These are phyloP conservation scores for Sporisorium sorghi DNA, from an alignment of 1,284 basidiomycete genomes.

Conservation along the genomic window DNA sequence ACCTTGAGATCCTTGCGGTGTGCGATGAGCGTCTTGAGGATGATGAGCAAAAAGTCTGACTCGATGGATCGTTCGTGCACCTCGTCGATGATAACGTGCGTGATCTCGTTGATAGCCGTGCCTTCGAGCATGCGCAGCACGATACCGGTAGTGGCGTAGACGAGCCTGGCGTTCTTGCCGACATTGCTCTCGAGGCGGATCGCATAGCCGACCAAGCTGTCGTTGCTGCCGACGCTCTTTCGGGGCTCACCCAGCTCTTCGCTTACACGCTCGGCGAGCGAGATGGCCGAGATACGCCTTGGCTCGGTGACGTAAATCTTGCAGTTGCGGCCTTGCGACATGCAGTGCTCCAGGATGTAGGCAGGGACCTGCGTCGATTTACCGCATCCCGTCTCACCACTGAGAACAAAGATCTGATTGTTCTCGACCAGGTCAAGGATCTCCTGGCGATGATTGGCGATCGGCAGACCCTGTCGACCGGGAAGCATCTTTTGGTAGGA, in stretches of 20 bases:
- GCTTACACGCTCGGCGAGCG: constrained; percentile 94
- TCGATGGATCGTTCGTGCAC: constrained; percentile 96
- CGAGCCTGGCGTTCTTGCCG: constrained; percentile 56
- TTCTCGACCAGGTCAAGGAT: constrained; percentile 81
- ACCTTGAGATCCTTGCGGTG: constrained; percentile 87
- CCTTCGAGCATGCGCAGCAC: constrained; percentile 96
- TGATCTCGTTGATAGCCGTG: constrained; percentile 90
- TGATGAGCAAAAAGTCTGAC: constrained; percentile 95
- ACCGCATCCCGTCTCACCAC: constrained; percentile 97
- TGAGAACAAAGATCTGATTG: constrained; percentile 90
- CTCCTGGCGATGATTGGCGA: constrained; percentile 82
- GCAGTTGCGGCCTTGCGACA: constrained; percentile 83
- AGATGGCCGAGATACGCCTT: constrained; percentile 94
- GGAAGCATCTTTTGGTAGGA: constrained; percentile 86
- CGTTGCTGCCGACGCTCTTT: constrained; percentile 81
- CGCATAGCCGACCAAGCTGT: constrained; percentile 91
- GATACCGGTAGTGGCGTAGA: constrained; percentile 88
- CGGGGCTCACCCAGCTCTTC: constrained; percentile 88
- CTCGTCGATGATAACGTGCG: constrained; percentile 89
- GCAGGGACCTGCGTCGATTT: constrained; percentile 97
- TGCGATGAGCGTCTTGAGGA: constrained; percentile 86
- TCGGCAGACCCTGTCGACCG: constrained; percentile 84
- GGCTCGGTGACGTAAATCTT: constrained; percentile 97
- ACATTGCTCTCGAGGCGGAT: constrained; percentile 89
- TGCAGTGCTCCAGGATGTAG: constrained; percentile 91